Evolutionary conservation across 2,329 filamentous ascomycete species (phyloP), one percentile per base, ranked within the genome.

Genomic region (Paraconiothyrium brasiliense): DNA sequence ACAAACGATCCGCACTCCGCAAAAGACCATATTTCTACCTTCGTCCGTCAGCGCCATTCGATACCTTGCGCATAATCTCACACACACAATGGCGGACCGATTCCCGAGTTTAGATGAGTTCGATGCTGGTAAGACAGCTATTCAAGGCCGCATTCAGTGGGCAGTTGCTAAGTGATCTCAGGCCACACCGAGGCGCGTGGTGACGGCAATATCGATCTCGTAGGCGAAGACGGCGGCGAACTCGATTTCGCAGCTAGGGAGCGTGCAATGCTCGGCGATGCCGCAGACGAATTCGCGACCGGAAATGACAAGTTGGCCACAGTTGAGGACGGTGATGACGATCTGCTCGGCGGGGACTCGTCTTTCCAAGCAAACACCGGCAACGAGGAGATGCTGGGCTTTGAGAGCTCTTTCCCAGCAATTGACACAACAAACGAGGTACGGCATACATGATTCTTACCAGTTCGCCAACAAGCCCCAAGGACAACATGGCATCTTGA

Each of bases 181-280:
- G 92, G 89, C 75, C 89, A 92, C 82, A 90, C 90, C 59, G 87
- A 82, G 88, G 68, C 84, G 85, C 76, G 86, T 84, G 80, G 84
- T 83, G 74, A 81, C 58, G 72, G 77, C 54, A 73, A 75, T 63
- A 79, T 83, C 61, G 79, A 84, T 62, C 79, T 81, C 59, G 79
- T 87, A 41, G 83, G 85, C 65, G 85, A 83, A 64, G 83, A 85
- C 10, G 84, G 87, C 34, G 89, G 90, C 35, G 84, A 87, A 65
- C 89, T 92, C 74, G 93, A 97, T 80, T 98, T 99, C 79, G 88
- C 98, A 52, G 89, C 92, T 65, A 92, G 94, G 70, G 95, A 99
- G 83, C 92, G 93, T 76, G 95, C 93, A 64, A 81, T 90, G 20
- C 88, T 99, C 8, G 95, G 95, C 68, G 95, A 97, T 66, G 95